Base-by-base conservation (phyloP, 1,139 yeast species). In the Saccharomyces hybrid region DNA sequence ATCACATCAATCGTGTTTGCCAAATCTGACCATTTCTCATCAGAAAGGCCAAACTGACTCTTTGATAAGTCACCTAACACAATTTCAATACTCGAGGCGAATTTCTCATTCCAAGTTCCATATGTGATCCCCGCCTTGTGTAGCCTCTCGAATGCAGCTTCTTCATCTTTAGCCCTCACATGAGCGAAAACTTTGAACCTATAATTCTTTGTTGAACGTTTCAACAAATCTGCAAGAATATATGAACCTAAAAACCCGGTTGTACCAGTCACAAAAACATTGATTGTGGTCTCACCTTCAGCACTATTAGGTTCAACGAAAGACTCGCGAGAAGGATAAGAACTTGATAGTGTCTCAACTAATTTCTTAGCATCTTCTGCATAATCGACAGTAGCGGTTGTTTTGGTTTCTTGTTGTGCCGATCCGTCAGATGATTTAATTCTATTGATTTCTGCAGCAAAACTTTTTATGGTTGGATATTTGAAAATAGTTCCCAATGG, bases 231-330 rank as follows among this genome's bases (percentile, higher is more conserved):
- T 49, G 88, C 79, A 51, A 91, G 72, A 54, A 93, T 83, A 67
- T 86, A 93, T 1, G 97, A 83, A 31, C 99, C 99, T 61, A 95
- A 75, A 80, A 93, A 95, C 2, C 99, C 99, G 42, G 99, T 95
- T 34, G 85, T 89, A 68, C 99, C 99, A 25, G 99, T 95, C 48
- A 95, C 81, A 64, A 95, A 89, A 0, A 90, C 87, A 59, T 83
- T 86, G 50, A 86, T 66, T 3, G 69, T 60, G 23, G 71, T 69
- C 0, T 60, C 67, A 5, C 75, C 61, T 3, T 78, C 66, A 1
- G 75, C 60, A 1, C 64, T 59, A 3, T 64, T 54, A 34, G 77
- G 74, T 2, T 79, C 67, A 26, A 69, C 57, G 31, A 63, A 61
- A 11, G 59, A 51, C 5, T 54, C 51, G 16, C 67, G 65, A 2